These are phyloP conservation scores for Podospora pseudopauciseta DNA, from an alignment of 495 filamentous ascomycete species.

Conservation along the genomic window DNA sequence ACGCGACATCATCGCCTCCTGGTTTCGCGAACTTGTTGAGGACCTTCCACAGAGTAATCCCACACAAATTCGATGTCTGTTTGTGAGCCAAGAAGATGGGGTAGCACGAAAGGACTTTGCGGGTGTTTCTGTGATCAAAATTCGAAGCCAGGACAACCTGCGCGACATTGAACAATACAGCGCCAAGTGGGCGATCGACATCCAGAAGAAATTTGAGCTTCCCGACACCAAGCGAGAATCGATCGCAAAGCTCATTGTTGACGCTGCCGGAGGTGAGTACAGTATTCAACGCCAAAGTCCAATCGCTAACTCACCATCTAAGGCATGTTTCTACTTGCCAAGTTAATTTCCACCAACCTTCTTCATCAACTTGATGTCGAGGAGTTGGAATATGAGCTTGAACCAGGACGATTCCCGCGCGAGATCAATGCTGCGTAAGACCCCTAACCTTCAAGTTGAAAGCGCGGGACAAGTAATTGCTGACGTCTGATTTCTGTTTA, in stretches of 20 bases:
- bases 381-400: background rate
- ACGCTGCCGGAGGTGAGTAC: background rate
- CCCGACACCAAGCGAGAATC: background rate
- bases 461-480: background rate
- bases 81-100: constrained; percentile 3
- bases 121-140: background rate
- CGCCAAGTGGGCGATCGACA: background rate
- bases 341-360: background rate
- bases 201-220: background rate
- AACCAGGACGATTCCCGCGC: background rate
- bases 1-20: background rate
- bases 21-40: background rate
- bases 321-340: background rate
- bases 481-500: background rate
- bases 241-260: background rate
- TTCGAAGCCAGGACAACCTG: background rate
- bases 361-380: background rate
- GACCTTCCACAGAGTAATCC: background rate
- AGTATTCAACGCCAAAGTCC: no score
- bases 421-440: background rate
- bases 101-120: background rate
- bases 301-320: background rate
- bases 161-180: background rate
- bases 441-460: background rate
- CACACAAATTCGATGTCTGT: background rate